Evolutionary conservation across 371 early-diverging fungal species (phyloP).

Genomic region (Mucor saturninus): DNA sequence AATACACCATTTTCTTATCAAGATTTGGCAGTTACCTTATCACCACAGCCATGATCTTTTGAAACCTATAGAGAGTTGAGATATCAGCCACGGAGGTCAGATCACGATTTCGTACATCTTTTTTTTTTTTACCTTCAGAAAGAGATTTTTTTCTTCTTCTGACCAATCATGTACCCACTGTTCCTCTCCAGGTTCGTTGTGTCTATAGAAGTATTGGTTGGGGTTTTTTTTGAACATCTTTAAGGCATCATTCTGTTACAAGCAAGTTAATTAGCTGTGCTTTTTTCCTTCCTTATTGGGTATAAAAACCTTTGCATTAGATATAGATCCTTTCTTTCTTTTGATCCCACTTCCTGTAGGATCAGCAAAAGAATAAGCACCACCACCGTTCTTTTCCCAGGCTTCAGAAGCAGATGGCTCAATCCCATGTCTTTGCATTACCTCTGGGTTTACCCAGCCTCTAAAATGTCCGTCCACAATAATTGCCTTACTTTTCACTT

Average conservation of each 20-base stretch:
- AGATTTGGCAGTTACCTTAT: conserved; percentile 43
- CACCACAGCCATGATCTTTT: conserved; percentile 60
- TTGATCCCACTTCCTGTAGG: conserved; percentile 58
- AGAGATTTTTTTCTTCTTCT: conserved; percentile 60
- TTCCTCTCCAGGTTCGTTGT: conserved; percentile 75
- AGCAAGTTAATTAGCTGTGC: conserved; percentile 11
- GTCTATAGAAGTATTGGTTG: conserved; percentile 76
- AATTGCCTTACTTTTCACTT: conserved; percentile 55
- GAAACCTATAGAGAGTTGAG: conserved; percentile 34
- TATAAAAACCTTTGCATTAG: conserved; percentile 42
- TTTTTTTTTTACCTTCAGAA: conserved; percentile 48
- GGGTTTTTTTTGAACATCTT: conserved; percentile 76
- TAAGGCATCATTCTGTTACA: conserved; percentile 53
- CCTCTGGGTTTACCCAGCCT: conserved; percentile 66
- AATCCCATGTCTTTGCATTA: conserved; percentile 65
- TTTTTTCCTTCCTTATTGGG: not conserved
- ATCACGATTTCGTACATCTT: not conserved
- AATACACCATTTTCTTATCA: not conserved
- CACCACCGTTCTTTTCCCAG: conserved; percentile 80
- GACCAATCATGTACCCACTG: conserved; percentile 82
- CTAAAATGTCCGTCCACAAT: conserved; percentile 64
- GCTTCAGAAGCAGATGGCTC: conserved; percentile 64
- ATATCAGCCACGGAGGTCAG: conserved; percentile 7
- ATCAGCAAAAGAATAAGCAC: conserved; percentile 69
- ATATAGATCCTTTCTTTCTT: conserved; percentile 17